These are phyloP conservation scores for Starmerella floris DNA, from an alignment of 805 yeast genomes.

Conservation along the genomic window DNA sequence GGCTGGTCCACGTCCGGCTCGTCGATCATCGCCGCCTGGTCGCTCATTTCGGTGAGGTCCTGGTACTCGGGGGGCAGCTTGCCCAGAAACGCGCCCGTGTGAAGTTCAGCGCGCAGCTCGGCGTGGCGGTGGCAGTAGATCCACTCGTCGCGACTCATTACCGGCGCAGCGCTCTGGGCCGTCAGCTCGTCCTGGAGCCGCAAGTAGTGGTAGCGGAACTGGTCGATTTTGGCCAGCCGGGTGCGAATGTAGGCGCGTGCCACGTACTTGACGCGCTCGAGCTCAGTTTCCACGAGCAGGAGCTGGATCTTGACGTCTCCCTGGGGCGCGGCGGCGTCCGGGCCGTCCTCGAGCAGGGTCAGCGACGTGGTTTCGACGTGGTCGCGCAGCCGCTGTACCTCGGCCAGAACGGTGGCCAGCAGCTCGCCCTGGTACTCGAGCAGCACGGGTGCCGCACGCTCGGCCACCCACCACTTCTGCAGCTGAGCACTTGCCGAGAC, in stretches of 20 bases:
- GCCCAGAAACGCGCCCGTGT: slow-evolving; percentile 51
- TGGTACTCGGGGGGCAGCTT: slow-evolving; percentile 57
- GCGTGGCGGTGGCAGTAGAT: slow-evolving; percentile 37
- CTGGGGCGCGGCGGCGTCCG: not conserved
- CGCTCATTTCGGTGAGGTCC: slow-evolving; percentile 61
- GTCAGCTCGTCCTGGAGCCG: slow-evolving; percentile 22
- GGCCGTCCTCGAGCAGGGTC: slow-evolving; percentile 42
- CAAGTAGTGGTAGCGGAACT: slow-evolving; percentile 40
- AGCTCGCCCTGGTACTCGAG: slow-evolving; percentile 55
- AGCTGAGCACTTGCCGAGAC: slow-evolving; percentile 26
- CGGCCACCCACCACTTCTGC: slow-evolving; percentile 63
- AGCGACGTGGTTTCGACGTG: slow-evolving; percentile 65
- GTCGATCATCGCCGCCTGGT: slow-evolving; percentile 50
- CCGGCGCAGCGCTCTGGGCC: not conserved
- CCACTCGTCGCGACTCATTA: slow-evolving; percentile 17
- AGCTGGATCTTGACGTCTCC: slow-evolving; percentile 59
- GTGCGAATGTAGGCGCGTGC: slow-evolving; percentile 72
- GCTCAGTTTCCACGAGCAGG: slow-evolving; percentile 78
- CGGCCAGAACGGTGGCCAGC: slow-evolving; percentile 42
- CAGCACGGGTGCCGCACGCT: slow-evolving; percentile 78
- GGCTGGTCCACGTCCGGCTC: slow-evolving; percentile 64
- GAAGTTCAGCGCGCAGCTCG: slow-evolving; percentile 47
- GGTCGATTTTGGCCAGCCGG: slow-evolving; percentile 59
- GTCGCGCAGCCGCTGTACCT: slow-evolving; percentile 59
- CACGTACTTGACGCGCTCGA: slow-evolving; percentile 72